Base-by-base conservation (phyloP, 1,284 basidiomycete species). In the Moniliophthora roreri region DNA sequence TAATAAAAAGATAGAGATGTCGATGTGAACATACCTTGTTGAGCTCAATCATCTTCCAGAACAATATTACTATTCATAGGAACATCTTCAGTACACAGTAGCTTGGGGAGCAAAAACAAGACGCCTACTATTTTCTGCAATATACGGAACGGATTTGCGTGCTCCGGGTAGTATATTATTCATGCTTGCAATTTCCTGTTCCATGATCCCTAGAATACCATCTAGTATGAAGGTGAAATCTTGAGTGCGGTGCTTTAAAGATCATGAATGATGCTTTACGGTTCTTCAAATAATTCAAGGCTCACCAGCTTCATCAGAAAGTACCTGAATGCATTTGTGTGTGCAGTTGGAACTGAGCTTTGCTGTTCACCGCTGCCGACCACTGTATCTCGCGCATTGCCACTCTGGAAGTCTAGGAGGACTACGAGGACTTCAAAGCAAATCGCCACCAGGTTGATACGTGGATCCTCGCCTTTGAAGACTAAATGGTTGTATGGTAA, bases 1-100 rank as follows among this genome's bases (percentile, higher is more conserved):
- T 36, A 28, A 26, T 32, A 38, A 45, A 28, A 13, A 20, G 26
- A 18, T 6, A 36, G 32, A 10, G 15, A 18, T 41, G 11, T 42
- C 38, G 20, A 39, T 26, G 47, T 35, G 7, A 16, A 20, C 71
- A 42, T 54, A 92, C 93, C 78, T 91, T 95, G 73, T 96, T 96
- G 26, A 95, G 70, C 61, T 96, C 95, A 39, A 95, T 75, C 68
- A 93, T 82, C 68, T 93, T 91, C 93, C 93, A 96, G 51, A 95
- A 81, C 50, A 97, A 79, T 50, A 95, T 78, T 50, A 93, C 91
- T 93, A 57, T 1, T 21, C 20, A 42, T 7, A 20, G 46, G 58
- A 54, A 41, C 55, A 57, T 50, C 16, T 50, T 54, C 44, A 55
- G 10, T 36, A 50, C 44, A 41, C n/a, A n/a, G n/a, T n/a, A n/a